Percentiles rank a stretch among this genome's conserved stretches.
These are phyloP conservation scores for Albifimbria verrucaria DNA, from an alignment of 2,329 filamentous ascomycete species.

Conservation along the genomic window DNA sequence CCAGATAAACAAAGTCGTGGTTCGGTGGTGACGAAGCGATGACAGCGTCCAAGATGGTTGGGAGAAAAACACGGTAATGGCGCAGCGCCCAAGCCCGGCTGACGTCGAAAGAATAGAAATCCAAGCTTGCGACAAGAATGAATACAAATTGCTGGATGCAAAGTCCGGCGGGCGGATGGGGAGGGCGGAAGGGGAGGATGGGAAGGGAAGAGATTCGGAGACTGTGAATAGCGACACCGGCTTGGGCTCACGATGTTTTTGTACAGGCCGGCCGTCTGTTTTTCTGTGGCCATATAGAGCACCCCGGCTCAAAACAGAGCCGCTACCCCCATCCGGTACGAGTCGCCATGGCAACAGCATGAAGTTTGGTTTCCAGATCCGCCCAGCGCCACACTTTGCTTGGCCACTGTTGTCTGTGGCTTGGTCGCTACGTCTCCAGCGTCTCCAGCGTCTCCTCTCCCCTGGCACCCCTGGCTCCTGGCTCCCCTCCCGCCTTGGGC, in stretches of 20 bases:
- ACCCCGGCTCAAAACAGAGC: conserved; percentile 21
- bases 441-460: no score
- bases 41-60: no score
- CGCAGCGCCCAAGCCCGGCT: no score
- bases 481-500: no score
- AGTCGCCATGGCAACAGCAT: conserved; percentile 17
- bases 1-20: not conserved
- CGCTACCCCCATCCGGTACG: conserved; percentile 8
- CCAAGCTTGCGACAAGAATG: no score
- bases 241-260: conserved; percentile 28
- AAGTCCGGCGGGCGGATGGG: not conserved
- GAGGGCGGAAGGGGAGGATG: conserved; percentile 9
- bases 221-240: conserved; percentile 14
- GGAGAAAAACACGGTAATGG: no score
- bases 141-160: not conserved
- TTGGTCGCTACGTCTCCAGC: no score
- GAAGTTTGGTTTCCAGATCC: not conserved
- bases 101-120: no score
- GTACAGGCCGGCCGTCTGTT: conserved; percentile 23
- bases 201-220: conserved; percentile 15
- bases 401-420: no score
- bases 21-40: not conserved
- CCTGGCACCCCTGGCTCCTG: no score
- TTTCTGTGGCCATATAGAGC: conserved; percentile 16
- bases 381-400: no score